phyloP scores from a whole-genome alignment of 2,329 filamentous ascomycete species.

The Ustilaginoidea virens region DNA sequence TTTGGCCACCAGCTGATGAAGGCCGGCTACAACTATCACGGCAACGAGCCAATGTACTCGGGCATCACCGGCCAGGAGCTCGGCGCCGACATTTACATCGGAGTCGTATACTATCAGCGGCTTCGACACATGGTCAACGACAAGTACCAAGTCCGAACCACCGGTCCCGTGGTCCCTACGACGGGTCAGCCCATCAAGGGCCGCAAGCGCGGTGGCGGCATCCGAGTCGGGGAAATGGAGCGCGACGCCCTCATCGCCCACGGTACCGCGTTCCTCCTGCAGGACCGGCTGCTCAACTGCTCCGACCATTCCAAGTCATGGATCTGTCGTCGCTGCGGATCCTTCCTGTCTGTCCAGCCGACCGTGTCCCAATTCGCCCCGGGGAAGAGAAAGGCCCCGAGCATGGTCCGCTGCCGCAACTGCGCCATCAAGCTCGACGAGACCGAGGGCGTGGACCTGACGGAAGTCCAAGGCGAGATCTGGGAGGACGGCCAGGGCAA shows the following conservation, averaged over 20 bases:
- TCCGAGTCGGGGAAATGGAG: conserved; percentile 99
- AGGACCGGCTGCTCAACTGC: conserved; percentile 93
- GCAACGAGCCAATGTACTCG: conserved; percentile 97
- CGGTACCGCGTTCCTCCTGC: conserved; percentile 84
- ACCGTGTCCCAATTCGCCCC: conserved; percentile 49
- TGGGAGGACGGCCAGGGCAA: conserved; percentile 87
- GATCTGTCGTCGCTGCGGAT: conserved; percentile 80
- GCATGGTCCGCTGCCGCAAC: conserved; percentile 61
- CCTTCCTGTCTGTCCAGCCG: conserved; percentile 77
- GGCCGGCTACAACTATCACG: conserved; percentile 95
- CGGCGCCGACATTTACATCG: conserved; percentile 87
- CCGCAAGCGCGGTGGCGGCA: conserved; percentile 89
- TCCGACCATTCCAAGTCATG: conserved; percentile 83
- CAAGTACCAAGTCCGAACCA: conserved; percentile 96
- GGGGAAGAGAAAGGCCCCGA: conserved; percentile 49
- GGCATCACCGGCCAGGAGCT: conserved; percentile 93
- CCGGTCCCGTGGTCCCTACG: conserved; percentile 75
- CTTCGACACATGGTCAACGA: conserved; percentile 99
- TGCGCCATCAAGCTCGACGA: conserved; percentile 52
- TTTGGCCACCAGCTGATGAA: conserved; percentile 92
- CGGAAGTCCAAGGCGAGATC: conserved; percentile 50
- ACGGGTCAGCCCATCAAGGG: conserved; percentile 97
- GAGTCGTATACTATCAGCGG: conserved; percentile 95
- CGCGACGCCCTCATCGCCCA: conserved; percentile 89
- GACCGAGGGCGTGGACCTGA: conserved; percentile 39